Evolutionary conservation across 352 stramenopile genomes (phyloP), one percentile per base, ranked within the genome.

Genomic region (Aphanomyces astaci): DNA sequence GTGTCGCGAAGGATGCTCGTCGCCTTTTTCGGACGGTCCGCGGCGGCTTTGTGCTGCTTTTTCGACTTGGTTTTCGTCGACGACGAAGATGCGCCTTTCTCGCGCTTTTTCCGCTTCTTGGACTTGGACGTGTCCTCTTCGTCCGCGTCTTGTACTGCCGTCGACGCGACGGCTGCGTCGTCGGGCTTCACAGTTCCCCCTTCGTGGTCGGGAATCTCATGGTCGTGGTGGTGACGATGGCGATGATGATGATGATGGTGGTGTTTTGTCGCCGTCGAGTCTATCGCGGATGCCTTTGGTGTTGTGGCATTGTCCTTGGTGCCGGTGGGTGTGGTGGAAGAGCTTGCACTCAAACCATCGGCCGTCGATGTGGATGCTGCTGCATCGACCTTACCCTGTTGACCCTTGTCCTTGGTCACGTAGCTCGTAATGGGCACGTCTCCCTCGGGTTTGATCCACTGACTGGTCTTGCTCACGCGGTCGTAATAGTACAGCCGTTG

Each of bases 401-500:
- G n/a, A n/a, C 53, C 54, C 43, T 48, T 7, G 46, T 43, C 43
- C n/a, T 30, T 32, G 31, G 60, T 82, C 3, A 66, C 71, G 64
- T 90, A 84, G 9, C 81, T 81, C 59, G 90, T 90, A 59, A 93
- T 88, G 45, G 88, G 75, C 9, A 95, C 86, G 24, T 74, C 69
- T 43, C 36, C 62, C 68, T 95, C 81, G 11, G 86, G 86, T 25
- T 78, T 77, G 64, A 85, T 76, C 86, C 86, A 95, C 66, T 93
- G 84, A 31, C 83, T 92, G 74, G 92, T 95, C 24, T 84, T 80
- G 9, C 72, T 89, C 55, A 75, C 63, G 52, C 84, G 84, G 76
- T 95, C 89, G 76, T 90, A 91, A 72, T 95, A 95, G 72, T 95
- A 95, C 31, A 84, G 70, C 31, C 86, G 86, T 64, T 87, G 74